Evolutionary conservation across 148 eudicot genomes (phyloP).

Genomic region (Talinum fruticosum): DNA sequence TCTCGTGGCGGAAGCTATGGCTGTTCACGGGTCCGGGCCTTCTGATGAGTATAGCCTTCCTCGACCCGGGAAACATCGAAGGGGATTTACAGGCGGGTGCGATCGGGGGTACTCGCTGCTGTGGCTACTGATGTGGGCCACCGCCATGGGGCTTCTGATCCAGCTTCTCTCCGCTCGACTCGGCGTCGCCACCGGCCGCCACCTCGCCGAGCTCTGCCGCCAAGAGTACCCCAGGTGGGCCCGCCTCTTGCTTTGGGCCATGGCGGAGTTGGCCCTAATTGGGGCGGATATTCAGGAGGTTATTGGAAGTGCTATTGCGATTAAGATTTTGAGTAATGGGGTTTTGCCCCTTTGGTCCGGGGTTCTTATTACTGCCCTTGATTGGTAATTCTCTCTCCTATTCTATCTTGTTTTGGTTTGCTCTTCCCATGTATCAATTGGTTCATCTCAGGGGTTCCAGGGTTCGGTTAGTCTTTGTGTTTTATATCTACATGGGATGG

Average conservation of each 20-base stretch:
- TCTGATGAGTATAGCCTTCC: slow-evolving; percentile 88
- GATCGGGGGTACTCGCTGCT: slow-evolving; percentile 85
- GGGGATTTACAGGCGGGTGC: slow-evolving; percentile 97
- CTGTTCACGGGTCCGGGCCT: slow-evolving; percentile 93
- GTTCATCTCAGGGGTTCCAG: neutral
- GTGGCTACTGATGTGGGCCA: slow-evolving; percentile 95
- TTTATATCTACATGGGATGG: neutral
- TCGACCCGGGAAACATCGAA: slow-evolving; percentile 94
- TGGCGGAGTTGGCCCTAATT: slow-evolving; percentile 88
- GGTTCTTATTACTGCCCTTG: slow-evolving; percentile 83
- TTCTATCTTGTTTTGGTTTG: neutral
- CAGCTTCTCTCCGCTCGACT: slow-evolving; percentile 85
- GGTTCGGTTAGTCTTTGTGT: neutral
- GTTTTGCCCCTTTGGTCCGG: slow-evolving; percentile 96
- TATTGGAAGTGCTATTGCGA: slow-evolving; percentile 97
- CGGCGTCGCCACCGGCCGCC: slow-evolving; percentile 91
- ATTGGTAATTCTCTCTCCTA: slow-evolving; percentile 46
- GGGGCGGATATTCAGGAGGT: slow-evolving; percentile 98
- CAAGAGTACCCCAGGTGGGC: slow-evolving; percentile 97
- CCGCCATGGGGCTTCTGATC: slow-evolving; percentile 84
- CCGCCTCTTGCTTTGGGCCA: slow-evolving; percentile 61
- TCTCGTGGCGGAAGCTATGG: slow-evolving; percentile 95
- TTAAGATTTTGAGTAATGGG: slow-evolving; percentile 73
- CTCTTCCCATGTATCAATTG: neutral
- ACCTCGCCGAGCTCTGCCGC: slow-evolving; percentile 88